Evolutionary conservation across 2,329 filamentous ascomycete genomes (phyloP), one percentile per base, ranked within the genome.

Genomic region (Pseudogymnoascus destructans): DNA sequence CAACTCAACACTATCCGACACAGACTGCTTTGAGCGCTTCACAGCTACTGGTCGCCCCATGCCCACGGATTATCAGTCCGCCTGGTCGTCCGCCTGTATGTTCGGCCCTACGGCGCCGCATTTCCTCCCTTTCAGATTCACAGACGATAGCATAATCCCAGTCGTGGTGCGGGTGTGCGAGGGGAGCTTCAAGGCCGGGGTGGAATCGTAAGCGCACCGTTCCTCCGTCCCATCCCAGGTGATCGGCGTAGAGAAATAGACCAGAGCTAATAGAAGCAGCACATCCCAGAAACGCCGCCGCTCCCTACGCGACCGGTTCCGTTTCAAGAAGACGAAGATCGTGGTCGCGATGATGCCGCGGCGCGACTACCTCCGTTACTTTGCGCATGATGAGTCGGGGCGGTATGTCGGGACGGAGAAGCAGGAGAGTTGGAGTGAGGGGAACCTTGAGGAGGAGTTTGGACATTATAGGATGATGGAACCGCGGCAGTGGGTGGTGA

Each of bases 81-180:
- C 49, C 0, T 60, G 63, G 8, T 55, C 58, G 9, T 61, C 57
- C 10, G 59, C 66, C 30, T 33, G 32, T 19, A 62, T 65, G 60
- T 63, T 59, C 57, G 46, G 46, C 5, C 46, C 46, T n/a, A 57
- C 42, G 2, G 46, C 63, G 9, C 66, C 66, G 0, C 62, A 65
- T n/a, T 59, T 68, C 10, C 58, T 67, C 10, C 66, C 62, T 2
- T 61, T 58, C 32, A 59, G 60, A 8, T 64, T 66, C 38, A 68
- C 66, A 15, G 66, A 69, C 36, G 67, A 69, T 13, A 64, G 62
- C n/a, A 64, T 69, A 30, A 66, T 69, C 9, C 66, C 67, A 2
- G 67, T 65, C 0, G 67, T 69, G 54, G 56, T 69, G 59, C 63
- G 23, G 21, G 11, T 42, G 49, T 25, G 27, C n/a, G 33, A 38